phyloP scores from a whole-genome alignment of 2,329 filamentous ascomycete species.

The Arachnopeziza araneosa region DNA sequence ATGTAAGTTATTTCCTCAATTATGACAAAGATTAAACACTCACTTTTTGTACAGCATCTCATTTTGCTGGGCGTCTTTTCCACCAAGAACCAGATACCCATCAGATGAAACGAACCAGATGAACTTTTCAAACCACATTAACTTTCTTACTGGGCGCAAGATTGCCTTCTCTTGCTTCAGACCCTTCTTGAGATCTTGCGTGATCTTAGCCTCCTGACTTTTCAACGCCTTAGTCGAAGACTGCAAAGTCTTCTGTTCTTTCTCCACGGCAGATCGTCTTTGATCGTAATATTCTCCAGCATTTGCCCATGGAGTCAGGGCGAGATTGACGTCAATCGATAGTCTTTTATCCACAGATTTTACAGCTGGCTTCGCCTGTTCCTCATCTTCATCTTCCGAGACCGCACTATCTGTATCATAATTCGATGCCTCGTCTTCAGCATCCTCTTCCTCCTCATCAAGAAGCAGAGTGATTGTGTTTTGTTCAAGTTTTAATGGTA shows the following conservation, averaged over 20 bases:
- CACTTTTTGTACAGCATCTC: constrained; percentile 82
- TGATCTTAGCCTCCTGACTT: constrained; percentile 84
- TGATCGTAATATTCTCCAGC: constrained; percentile 90
- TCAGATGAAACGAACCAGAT: constrained; percentile 93
- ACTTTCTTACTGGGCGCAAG: constrained; percentile 73
- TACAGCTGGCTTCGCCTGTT: constrained; percentile 27
- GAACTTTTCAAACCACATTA: constrained; percentile 97
- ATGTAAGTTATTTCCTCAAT: neutral
- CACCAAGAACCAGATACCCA: constrained; percentile 85
- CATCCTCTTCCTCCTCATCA: constrained; percentile 55
- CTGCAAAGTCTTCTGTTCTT: constrained; percentile 79
- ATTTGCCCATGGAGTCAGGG: constrained; percentile 79
- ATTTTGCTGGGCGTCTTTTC: constrained; percentile 82
- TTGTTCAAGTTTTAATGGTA: constrained; percentile 85
- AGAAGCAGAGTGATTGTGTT: constrained; percentile 80
- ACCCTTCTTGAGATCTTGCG: constrained; percentile 76
- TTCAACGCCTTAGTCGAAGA: constrained; percentile 81
- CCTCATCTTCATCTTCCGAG: constrained; percentile 44
- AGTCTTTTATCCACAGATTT: constrained; percentile 50
- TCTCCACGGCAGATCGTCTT: constrained; percentile 74
- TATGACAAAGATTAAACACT: neutral
- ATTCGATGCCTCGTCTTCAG: constrained; percentile 44
- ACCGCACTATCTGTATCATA: constrained; percentile 65
- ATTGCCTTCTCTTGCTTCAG: constrained; percentile 89
- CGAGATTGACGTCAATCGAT: constrained; percentile 78